phyloP scores from a whole-genome alignment of 768 basidiomycete genomes.

The Trametes punicea region DNA sequence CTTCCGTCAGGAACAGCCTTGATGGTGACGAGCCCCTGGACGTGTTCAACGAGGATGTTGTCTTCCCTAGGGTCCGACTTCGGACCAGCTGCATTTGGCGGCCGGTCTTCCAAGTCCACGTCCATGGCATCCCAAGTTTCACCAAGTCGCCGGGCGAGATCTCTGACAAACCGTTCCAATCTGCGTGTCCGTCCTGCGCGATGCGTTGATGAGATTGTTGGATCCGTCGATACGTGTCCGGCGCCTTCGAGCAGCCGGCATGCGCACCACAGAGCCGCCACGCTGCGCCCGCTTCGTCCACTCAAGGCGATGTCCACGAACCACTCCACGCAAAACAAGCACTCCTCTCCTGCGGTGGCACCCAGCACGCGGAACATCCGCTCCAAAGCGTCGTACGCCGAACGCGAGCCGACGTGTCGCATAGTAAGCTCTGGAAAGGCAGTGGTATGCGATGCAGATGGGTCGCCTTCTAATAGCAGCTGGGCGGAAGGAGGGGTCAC shows the following conservation, averaged over 20 bases:
- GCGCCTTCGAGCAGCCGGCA: conserved; percentile 74
- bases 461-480: conserved; percentile 52
- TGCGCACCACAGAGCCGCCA: conserved; percentile 84
- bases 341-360: conserved; percentile 59
- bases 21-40: conserved; percentile 62
- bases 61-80: conserved; percentile 30
- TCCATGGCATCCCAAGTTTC: conserved; percentile 64
- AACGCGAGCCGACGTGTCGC: conserved; percentile 49
- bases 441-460: conserved; percentile 33
- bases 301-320: conserved; percentile 54
- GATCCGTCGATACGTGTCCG: conserved; percentile 43
- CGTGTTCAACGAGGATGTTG: conserved; percentile 52
- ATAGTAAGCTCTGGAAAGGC: conserved; percentile 61
- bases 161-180: conserved; percentile 62
- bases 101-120: conserved; percentile 30
- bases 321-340: conserved; percentile 82
- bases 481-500: conserved; percentile 47
- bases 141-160: conserved; percentile 58
- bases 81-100: conserved; percentile 20
- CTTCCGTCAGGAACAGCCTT: conserved; percentile 36
- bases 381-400: conserved; percentile 53
- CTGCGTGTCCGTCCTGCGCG: conserved; percentile 38
- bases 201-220: conserved; percentile 9
- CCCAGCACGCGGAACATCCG: conserved; percentile 77
- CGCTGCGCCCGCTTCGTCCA: conserved; percentile 44